These are phyloP conservation scores for Hemisphaericaspora xylanilytica DNA, from an alignment of 1,139 yeast genomes.

Conservation along the genomic window DNA sequence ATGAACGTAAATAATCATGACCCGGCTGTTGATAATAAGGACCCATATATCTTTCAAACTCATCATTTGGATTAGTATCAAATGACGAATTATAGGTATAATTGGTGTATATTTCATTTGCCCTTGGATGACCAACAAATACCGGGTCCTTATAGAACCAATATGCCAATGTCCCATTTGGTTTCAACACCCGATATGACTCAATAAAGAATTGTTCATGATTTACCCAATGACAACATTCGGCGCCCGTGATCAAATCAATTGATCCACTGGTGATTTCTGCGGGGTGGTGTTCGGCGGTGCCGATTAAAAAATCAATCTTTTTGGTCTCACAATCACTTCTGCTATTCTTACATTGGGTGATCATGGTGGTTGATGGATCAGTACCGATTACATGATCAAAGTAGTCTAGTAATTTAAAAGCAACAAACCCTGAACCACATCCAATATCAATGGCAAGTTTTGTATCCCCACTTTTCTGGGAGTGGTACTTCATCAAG, in stretches of 20 bases:
- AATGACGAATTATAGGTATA: slow-evolving; percentile 37
- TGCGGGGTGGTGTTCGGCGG: slow-evolving; percentile 27
- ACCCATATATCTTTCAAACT: slow-evolving; percentile 52
- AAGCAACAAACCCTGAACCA: slow-evolving; percentile 81
- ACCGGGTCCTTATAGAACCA: slow-evolving; percentile 81
- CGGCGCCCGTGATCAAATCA: slow-evolving; percentile 71
- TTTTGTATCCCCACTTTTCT: slow-evolving; percentile 17
- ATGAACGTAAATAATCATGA: slow-evolving; percentile 45
- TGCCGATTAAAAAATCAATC: slow-evolving; percentile 29
- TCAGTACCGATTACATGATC: slow-evolving; percentile 64
- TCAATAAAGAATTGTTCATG: slow-evolving; percentile 51
- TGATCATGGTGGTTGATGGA: slow-evolving; percentile 62
- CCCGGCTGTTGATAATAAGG: slow-evolving; percentile 80
- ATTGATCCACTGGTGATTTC: slow-evolving; percentile 31
- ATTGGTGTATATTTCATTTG: slow-evolving; percentile 37
- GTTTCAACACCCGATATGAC: slow-evolving; percentile 47
- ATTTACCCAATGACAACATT: slow-evolving; percentile 79
- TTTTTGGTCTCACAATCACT: slow-evolving; percentile 9
- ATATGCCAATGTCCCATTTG: slow-evolving; percentile 64
- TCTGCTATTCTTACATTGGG: slow-evolving; percentile 32
- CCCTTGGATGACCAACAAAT: slow-evolving; percentile 40
- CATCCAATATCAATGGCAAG: slow-evolving; percentile 71
- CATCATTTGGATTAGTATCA: slow-evolving; percentile 21
- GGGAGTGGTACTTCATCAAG: slow-evolving; percentile 28
- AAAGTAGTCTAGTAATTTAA: slow-evolving; percentile 47